A percentile compares a stretch with the other conserved stretches of the same genome.
These are phyloP conservation scores for Aspergillus fumigatus DNA, from an alignment of 2,329 filamentous ascomycete species.

Conservation along the genomic window DNA sequence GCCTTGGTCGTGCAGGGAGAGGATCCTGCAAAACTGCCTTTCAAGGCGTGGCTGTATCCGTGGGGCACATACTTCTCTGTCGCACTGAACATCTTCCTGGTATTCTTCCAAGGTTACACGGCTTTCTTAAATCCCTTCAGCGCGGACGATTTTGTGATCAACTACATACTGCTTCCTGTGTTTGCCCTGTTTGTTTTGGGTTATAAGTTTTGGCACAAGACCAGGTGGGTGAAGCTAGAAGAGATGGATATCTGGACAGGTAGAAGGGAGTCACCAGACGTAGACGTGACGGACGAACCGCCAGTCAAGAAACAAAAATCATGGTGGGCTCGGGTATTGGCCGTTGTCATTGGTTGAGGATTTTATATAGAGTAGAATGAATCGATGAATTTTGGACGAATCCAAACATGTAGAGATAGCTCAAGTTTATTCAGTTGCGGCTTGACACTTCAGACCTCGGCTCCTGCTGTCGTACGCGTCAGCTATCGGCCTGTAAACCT, in stretches of 20 bases:
- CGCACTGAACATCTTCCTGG: conserved; percentile 45
- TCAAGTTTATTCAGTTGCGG: too few species aligned
- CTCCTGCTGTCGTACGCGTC: not conserved
- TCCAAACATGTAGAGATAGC: not conserved
- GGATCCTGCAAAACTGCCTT: conserved; percentile 43
- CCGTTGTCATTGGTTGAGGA: conserved; percentile 22
- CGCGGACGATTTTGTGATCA: conserved; percentile 49
- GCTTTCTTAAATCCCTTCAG: conserved; percentile 49
- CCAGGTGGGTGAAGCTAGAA: conserved; percentile 30
- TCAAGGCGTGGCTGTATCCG: conserved; percentile 46
- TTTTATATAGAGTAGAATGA: not conserved
- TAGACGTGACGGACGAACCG: conserved; percentile 10
- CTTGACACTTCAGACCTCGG: not conserved
- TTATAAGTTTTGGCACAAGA: conserved; percentile 45
- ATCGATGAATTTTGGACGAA: conserved; percentile 9
- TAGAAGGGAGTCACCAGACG: conserved; percentile 19
- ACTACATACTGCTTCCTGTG: conserved; percentile 52
- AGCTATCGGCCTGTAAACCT: not conserved
- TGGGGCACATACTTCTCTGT: conserved; percentile 49
- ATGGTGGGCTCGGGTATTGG: conserved; percentile 17
- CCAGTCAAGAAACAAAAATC: conserved; percentile 1
- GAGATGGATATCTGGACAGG: conserved; percentile 41
- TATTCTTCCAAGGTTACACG: conserved; percentile 52
- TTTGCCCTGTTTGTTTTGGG: conserved; percentile 45
- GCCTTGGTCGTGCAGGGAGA: conserved; percentile 36